These are phyloP conservation scores for Wickerhamiella musiphila DNA, from an alignment of 805 yeast genomes.

Conservation along the genomic window DNA sequence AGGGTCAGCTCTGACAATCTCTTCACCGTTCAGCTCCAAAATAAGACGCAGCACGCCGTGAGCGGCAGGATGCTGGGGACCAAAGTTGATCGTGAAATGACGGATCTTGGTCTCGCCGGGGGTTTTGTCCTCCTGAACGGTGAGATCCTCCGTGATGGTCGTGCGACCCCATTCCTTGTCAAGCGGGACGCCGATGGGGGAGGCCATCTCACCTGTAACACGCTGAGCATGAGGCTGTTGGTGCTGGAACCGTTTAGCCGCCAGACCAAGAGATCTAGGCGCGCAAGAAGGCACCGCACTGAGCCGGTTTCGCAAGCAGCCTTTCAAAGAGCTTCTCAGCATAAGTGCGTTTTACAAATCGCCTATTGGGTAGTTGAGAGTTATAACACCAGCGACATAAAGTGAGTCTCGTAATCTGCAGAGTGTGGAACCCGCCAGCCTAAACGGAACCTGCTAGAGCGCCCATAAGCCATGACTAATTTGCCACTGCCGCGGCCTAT, in stretches of 20 bases:
- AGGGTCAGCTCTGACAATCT: slow-evolving; percentile 72
- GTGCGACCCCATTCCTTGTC: slow-evolving; percentile 19
- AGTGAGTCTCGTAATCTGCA: too few species aligned
- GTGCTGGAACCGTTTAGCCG: too few species aligned
- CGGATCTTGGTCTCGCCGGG: slow-evolving; percentile 36
- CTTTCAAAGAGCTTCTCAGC: slow-evolving; percentile 3
- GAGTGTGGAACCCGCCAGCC: too few species aligned
- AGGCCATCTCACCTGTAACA: slow-evolving; percentile 9
- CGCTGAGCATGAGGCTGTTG: slow-evolving; percentile 11
- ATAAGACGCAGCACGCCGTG: slow-evolving; percentile 82
- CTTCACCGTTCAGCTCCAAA: slow-evolving; percentile 77
- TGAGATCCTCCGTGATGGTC: slow-evolving; percentile 19
- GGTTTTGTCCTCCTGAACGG: slow-evolving; percentile 10
- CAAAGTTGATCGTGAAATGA: slow-evolving; percentile 78
- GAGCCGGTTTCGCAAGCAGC: too few species aligned
- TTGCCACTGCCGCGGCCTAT: too few species aligned
- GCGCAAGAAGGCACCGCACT: slow-evolving; percentile 1
- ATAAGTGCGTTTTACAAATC: slow-evolving; percentile 2
- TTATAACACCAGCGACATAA: too few species aligned
- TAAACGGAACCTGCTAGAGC: too few species aligned
- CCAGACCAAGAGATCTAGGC: too few species aligned
- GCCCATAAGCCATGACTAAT: too few species aligned
- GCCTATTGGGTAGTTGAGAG: slow-evolving; percentile 3
- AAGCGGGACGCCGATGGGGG: slow-evolving; percentile 20
- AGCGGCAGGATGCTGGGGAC: slow-evolving; percentile 92